Evolutionary conservation across 2,329 filamentous ascomycete species (phyloP).

Genomic region (Cercospora sesami): DNA sequence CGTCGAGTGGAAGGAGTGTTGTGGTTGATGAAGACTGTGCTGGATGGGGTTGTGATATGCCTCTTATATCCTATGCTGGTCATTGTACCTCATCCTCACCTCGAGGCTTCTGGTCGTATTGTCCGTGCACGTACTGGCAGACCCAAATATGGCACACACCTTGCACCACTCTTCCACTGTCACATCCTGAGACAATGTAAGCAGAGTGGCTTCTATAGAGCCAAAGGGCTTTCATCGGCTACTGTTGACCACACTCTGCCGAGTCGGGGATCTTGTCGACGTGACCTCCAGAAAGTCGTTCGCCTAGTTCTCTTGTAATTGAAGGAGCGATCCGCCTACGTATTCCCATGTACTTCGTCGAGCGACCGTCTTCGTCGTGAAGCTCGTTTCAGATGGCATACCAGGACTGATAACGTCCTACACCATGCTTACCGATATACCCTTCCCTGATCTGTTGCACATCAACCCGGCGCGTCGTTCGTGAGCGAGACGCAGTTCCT

Average conservation of each 20-base stretch:
- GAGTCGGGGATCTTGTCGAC: neutral
- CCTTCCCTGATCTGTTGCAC: neutral
- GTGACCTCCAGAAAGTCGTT: neutral
- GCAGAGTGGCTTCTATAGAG: neutral
- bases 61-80: neutral
- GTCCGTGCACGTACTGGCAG: neutral
- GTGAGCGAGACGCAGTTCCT: neutral
- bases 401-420: neutral
- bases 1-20: neutral
- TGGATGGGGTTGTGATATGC: neutral
- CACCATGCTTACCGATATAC: neutral
- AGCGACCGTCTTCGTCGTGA: neutral
- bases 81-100: neutral
- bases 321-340: neutral
- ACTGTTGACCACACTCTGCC: neutral
- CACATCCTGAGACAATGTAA: neutral
- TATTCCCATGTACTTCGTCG: neutral
- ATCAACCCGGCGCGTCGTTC: neutral
- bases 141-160: neutral
- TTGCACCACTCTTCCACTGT: neutral
- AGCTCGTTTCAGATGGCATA: neutral
- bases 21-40: neutral
- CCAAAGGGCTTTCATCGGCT: neutral
- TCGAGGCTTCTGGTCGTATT: neutral
- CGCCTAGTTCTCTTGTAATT: neutral